A percentile compares a stretch with the other conserved stretches of the same genome.
Evolutionary conservation across 257 asterid species (phyloP).

Genomic region (Salvia rosmarinus): DNA sequence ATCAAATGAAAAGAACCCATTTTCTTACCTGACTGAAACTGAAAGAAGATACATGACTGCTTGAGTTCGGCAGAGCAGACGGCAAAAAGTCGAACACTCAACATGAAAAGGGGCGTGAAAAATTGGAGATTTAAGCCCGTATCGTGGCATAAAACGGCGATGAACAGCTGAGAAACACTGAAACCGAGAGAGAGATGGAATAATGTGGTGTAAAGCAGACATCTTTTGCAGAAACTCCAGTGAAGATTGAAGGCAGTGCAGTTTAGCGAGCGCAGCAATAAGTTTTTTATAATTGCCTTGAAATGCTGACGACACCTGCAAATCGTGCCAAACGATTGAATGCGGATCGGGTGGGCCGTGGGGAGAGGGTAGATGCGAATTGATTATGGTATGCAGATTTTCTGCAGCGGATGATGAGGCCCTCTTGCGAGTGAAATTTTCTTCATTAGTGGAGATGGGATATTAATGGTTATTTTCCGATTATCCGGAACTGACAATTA

Average conservation of each 20-base stretch:
- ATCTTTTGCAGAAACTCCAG: slow-evolving; percentile 29
- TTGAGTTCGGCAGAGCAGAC: slow-evolving; percentile 38
- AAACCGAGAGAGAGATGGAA: slow-evolving; percentile 35
- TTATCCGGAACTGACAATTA: too few relatives aligned
- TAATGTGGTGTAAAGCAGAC: slow-evolving; percentile 35
- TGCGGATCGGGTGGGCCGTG: background rate
- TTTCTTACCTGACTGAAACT: slow-evolving; percentile 50
- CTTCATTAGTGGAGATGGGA: background rate
- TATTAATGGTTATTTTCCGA: too few relatives aligned
- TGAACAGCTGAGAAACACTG: slow-evolving; percentile 23
- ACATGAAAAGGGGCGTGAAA: slow-evolving; percentile 20
- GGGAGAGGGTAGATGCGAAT: background rate
- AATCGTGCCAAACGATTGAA: slow-evolving; percentile 17
- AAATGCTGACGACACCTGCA: background rate
- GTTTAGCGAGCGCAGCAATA: slow-evolving; percentile 21
- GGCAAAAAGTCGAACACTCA: slow-evolving; percentile 36
- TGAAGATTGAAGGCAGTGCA: slow-evolving; percentile 15
- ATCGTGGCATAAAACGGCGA: slow-evolving; percentile 28
- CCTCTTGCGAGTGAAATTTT: background rate
- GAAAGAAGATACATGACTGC: slow-evolving; percentile 43
- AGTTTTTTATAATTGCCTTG: background rate
- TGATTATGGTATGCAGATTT: slow-evolving; percentile 33
- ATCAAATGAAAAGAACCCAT: background rate
- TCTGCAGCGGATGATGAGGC: slow-evolving; percentile 7
- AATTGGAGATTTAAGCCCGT: slow-evolving; percentile 15